phyloP scores from a whole-genome alignment of 164 flowering plant genomes.

The Vitis vinifera region ASM3070453v1 NC_081806.1:8647001-8647500 shows the following conservation, averaged over 20 bases:
- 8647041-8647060: constrained; percentile 73
- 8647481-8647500: not conserved
- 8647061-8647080: constrained; percentile 88
- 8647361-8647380: constrained; percentile 91
- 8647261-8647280: not conserved
- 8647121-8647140: constrained; percentile 95
- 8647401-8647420: constrained; percentile 72
- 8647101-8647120: constrained; percentile 99
- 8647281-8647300: not conserved
- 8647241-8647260: not conserved
- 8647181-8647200: not conserved
- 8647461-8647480: not conserved
- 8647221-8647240: not conserved
- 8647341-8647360: constrained; percentile 98
- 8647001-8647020: not conserved
- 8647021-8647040: not conserved
- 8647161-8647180: constrained; percentile 44
- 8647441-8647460: constrained; percentile 99
- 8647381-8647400: constrained; percentile 98
- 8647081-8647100: constrained; percentile 96
- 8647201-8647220: not conserved
- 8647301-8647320: constrained; percentile 15
- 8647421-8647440: constrained; percentile 79
- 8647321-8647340: constrained; percentile 97
- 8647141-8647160: constrained; percentile 99